phyloP scores from a whole-genome alignment of 164 flowering plant genomes.

The Aristolochia fimbriata region DNA sequence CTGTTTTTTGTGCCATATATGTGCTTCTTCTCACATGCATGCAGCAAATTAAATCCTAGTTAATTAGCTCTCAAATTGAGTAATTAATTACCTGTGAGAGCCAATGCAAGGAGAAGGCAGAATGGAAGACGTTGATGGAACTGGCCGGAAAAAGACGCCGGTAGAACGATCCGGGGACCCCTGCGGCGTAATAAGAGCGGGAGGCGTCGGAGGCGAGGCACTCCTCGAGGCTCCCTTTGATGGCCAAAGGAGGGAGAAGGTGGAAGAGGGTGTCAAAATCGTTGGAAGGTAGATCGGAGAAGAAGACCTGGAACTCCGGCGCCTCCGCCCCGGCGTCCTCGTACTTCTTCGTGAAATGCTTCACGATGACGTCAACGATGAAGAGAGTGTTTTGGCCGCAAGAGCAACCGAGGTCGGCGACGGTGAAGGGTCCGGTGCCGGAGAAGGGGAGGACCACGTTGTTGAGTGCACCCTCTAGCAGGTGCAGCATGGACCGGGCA shows the following conservation, averaged over 20 bases:
- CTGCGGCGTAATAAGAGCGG: constrained; percentile 77
- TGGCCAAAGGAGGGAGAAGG: constrained; percentile 57
- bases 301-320: constrained; percentile 81
- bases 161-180: constrained; percentile 77
- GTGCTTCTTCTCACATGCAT: too few species aligned
- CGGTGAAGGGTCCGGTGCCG: constrained; percentile 29
- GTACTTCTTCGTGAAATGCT: constrained; percentile 60
- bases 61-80: too few species aligned
- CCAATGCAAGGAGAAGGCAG: constrained; percentile 93
- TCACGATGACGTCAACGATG: constrained; percentile 54
- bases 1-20: too few species aligned
- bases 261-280: constrained; percentile 94
- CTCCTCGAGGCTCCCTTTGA: constrained; percentile 62
- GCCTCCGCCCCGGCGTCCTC: constrained; percentile 38
- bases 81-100: constrained; percentile 69
- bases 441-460: constrained; percentile 33
- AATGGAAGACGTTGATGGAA: constrained; percentile 63
- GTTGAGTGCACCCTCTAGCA: constrained; percentile 58
- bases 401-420: constrained; percentile 81
- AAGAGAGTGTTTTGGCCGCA: constrained; percentile 61
- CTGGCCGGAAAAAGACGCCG: constrained; percentile 64
- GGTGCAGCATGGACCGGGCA: constrained; percentile 74
- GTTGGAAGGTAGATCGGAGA: constrained; percentile 83
- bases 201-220: constrained; percentile 45
- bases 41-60: too few species aligned